Percentiles rank a stretch among this genome's conserved stretches.
Evolutionary conservation across 768 basidiomycete genomes (phyloP).

Genomic region (Cubamyces sp.): DNA sequence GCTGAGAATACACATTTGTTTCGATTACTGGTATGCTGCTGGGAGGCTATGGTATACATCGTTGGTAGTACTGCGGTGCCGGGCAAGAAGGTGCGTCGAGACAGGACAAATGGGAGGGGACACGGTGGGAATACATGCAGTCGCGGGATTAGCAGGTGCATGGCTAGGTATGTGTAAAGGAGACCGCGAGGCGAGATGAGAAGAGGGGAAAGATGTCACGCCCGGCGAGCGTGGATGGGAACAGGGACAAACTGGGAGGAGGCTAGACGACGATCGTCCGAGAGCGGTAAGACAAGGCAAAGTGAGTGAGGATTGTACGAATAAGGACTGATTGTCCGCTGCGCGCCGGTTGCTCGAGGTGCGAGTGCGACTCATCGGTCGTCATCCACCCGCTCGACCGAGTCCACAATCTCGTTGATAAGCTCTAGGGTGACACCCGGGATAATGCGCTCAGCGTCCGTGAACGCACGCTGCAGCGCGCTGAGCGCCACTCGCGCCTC

Average conservation of each 20-base stretch:
- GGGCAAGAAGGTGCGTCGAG: conserved; percentile 19
- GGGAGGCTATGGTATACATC: conserved; percentile 34
- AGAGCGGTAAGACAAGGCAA: conserved; percentile 5
- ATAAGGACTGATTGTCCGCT: conserved; percentile 13
- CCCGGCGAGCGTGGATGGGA: background rate
- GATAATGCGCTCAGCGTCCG: conserved; percentile 93
- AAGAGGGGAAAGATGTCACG: conserved; percentile 10
- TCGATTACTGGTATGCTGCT: conserved; percentile 30
- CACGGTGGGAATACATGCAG: conserved; percentile 21
- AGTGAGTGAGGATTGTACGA: conserved; percentile 10
- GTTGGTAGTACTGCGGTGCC: conserved; percentile 27
- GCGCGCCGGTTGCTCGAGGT: background rate
- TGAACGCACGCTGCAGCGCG: conserved; percentile 88
- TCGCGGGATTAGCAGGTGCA: conserved; percentile 21
- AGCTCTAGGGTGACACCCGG: conserved; percentile 93
- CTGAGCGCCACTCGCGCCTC: conserved; percentile 88
- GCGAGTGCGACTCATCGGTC: conserved; percentile 52
- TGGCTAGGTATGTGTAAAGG: conserved; percentile 27
- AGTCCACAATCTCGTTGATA: conserved; percentile 92
- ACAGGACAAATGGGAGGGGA: conserved; percentile 5
- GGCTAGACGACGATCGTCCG: conserved; percentile 11
- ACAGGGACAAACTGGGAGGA: background rate
- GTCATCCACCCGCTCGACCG: conserved; percentile 88
- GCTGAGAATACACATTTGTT: conserved; percentile 25
- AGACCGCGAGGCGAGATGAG: background rate